Base-by-base conservation (phyloP, 805 yeast species). In the Brettanomyces anomalus region DNA sequence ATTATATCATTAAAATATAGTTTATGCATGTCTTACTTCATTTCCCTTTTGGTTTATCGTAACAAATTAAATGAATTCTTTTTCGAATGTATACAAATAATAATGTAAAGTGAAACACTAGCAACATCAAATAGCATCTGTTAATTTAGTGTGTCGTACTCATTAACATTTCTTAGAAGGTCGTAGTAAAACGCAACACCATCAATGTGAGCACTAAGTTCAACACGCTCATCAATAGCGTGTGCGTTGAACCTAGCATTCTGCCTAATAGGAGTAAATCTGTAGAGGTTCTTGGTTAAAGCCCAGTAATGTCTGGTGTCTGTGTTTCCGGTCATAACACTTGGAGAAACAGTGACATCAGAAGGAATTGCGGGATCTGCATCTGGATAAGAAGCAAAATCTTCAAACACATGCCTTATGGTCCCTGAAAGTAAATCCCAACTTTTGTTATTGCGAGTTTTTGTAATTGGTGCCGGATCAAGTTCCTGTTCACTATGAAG, bases 291-390 rank as follows among this genome's bases (percentile, higher is more conserved):
- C 42, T 61, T 63, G 14, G 80, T 67, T 53, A 79, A 63, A 41
- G 66, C 58, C 79, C 81, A 76, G 57, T 79, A 79, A 49, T 72
- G 64, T 48, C 70, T 68, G 11, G 84, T 77, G 56, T 79, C 85
- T 3, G 85, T 79, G 56, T 79, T 78, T 6, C 76, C 83, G 6
- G 80, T 64, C 63, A 72, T 68, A 19, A 76, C 54, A 15, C 67
- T 65, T 15, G 83, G 80, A 0, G 79, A 59, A 15, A 69, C 61
- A 36, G 57, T 57, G 14, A 41, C 24, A 3, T 45, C 47, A 5
- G 44, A 39, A 3, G 51, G 39, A 13, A 43, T 44, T 13, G 42
- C 36, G 14, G 28, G 19, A 33, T 35, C 42, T 38, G 36, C 41
- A 7, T 50, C 57, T n/a, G 57, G 64, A 49, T 66, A 65, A 4